phyloP scores from a whole-genome alignment of 345 rosid genomes.

The Cardiospermum halicacabum region DNA sequence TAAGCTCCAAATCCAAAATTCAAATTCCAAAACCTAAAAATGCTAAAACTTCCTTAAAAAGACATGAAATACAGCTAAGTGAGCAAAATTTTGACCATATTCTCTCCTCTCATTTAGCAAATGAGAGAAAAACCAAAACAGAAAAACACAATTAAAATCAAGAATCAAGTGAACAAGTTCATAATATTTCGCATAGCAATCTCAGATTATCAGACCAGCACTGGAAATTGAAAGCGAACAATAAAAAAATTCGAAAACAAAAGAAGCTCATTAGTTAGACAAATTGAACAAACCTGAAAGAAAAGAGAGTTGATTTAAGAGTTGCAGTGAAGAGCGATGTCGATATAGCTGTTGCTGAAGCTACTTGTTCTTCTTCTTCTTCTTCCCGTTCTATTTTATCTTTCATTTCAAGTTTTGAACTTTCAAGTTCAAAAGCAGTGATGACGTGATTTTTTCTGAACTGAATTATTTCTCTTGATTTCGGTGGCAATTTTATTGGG shows the following conservation, averaged over 20 bases:
- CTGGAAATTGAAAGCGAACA: neutral
- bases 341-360: neutral
- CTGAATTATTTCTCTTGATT: neutral
- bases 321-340: neutral
- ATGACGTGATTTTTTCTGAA: neutral
- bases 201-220: neutral
- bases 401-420: constrained; percentile 7
- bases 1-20: neutral
- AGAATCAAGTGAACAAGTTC: neutral
- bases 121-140: neutral
- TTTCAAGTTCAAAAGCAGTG: neutral
- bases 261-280: neutral
- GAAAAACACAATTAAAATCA: neutral
- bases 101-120: neutral
- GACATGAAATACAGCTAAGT: neutral
- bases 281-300: neutral
- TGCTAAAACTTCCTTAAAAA: neutral
- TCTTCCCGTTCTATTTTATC: no score
- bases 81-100: neutral
- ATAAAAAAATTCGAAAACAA: neutral
- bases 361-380: neutral
- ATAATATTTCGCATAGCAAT: neutral
- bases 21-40: neutral
- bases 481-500: neutral
- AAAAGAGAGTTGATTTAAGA: neutral